These are phyloP conservation scores for Atkinsonella hypoxylon DNA, from an alignment of 2,329 filamentous ascomycete species.

Conservation along the genomic window DNA sequence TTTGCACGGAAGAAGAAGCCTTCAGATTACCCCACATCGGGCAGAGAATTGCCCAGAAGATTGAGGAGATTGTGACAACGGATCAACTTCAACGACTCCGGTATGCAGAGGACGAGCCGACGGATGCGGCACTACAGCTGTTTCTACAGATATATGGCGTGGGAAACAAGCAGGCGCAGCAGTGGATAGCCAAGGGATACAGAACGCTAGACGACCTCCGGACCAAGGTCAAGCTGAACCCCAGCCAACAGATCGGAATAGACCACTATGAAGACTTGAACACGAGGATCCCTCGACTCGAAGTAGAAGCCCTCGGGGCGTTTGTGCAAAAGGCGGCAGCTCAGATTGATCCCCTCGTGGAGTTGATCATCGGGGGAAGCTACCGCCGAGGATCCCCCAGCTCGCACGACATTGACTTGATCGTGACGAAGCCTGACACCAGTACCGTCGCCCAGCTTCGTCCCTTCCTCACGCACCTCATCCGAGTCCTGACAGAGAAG, in stretches of 20 bases:
- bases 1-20: constrained; percentile 61
- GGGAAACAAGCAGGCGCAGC: constrained; percentile 55
- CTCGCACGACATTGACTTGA: constrained; percentile 74
- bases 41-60: constrained; percentile 63
- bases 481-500: constrained; percentile 45
- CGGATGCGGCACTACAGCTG: constrained; percentile 49
- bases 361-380: constrained; percentile 69
- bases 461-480: constrained; percentile 49
- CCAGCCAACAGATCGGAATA: constrained; percentile 63
- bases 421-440: constrained; percentile 61
- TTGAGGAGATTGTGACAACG: constrained; percentile 77
- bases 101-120: constrained; percentile 52
- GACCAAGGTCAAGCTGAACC: constrained; percentile 48
- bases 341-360: constrained; percentile 48
- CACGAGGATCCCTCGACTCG: constrained; percentile 61
- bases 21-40: constrained; percentile 57
- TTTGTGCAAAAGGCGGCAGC: constrained; percentile 49
- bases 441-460: constrained; percentile 41
- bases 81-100: constrained; percentile 61
- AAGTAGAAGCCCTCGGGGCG: constrained; percentile 58
- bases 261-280: constrained; percentile 72
- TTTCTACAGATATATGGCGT: constrained; percentile 76
- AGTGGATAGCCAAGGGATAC: constrained; percentile 67
- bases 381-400: constrained; percentile 67
- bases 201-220: constrained; percentile 62